Base-by-base conservation (phyloP, 2,329 filamentous ascomycete species). In the Alternaria sp. region DNA sequence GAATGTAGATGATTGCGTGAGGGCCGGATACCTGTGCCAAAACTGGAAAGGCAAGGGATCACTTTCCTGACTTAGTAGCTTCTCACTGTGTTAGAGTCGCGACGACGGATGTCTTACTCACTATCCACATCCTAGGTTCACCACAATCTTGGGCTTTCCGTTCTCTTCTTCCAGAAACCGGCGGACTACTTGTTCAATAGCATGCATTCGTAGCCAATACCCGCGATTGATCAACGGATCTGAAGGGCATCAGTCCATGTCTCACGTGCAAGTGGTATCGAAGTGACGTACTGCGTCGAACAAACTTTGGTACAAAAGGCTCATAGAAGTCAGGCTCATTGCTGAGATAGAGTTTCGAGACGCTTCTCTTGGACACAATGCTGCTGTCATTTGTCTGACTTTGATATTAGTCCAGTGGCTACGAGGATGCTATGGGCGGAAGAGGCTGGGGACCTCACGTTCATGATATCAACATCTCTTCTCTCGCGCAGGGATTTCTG, bases 81-180 rank as follows among this genome's bases (percentile, higher is more conserved):
- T 10, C 49, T 69, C 50, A n/a, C 25, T 41, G 9, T 15, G 41
- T 55, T 30, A 30, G 5, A 33, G 33, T 20, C 18, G 33, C 2
- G 37, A 51, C 20, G 60, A 50, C 51, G 55, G 47, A 64, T 50
- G 41, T 75, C 75, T 78, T 79, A 86, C 91, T 88, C 81, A 95
- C 93, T 93, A 96, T 79, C 94, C 94, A 83, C 93, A 96, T 23
- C 94, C 94, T 37, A 97, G 82, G 75, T 97, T 97, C 50, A 97
- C 84, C 11, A 97, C 85, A 5, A 94, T 85, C 78, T 93, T 96
- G 43, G 80, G 81, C 66, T 87, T 89, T 30, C 83, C 83, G 18
- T 82, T 80, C 8, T 84, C 75, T 58, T 83, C 82, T 63, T 85
- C 80, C n/a, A 97, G 83, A 70, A 97, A 97, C n/a, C 86, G 83